Base-by-base conservation (phyloP, 2,329 filamentous ascomycete species). In the Epichloe glyceriae region DNA sequence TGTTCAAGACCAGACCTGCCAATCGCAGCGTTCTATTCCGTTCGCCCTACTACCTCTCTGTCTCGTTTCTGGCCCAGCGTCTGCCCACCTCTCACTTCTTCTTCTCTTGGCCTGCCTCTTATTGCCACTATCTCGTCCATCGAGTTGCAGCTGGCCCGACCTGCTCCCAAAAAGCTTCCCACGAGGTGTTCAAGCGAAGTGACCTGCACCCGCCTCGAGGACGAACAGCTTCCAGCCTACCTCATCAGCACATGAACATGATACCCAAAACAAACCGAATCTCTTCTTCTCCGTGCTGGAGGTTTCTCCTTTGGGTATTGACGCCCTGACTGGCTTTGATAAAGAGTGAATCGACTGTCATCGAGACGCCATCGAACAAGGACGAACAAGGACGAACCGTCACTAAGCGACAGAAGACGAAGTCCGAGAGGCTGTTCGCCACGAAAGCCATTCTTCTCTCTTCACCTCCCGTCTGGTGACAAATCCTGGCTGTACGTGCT, bases 251-350 rank as follows among this genome's bases (percentile, higher is more conserved):
- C 55, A 59, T 56, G 66, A 69, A 67, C 64, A 70, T 70, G 67
- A 68, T 60, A 64, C 60, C 61, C 57, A 63, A 66, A 62, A 61
- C 58, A 57, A 59, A 56, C 54, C 63, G 64, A 51, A 61, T 64
- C 61, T 62, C 60, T 60, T 62, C 61, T 60, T 69, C 66, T 68
- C 65, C 67, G 59, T 62, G 60, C 57, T 62, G 67, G 67, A 70
- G 67, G 56, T 65, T 69, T 52, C 59, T 67, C 53, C 67, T 66
- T 55, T 64, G 66, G 67, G 61, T 64, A 53, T 56, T 62, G 59
- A 66, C 66, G 55, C 66, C 66, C 58, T 69, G 67, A 69, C 64
- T 62, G 46, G 50, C 44, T 30, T 37, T 15, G 34, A 41, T n/a
- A 34, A 26, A 34, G 41, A 19, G 22, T 35, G 14, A 33, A 37